Base-by-base conservation (phyloP, 257 asterid species). In the Solanum rostratum region DNA sequence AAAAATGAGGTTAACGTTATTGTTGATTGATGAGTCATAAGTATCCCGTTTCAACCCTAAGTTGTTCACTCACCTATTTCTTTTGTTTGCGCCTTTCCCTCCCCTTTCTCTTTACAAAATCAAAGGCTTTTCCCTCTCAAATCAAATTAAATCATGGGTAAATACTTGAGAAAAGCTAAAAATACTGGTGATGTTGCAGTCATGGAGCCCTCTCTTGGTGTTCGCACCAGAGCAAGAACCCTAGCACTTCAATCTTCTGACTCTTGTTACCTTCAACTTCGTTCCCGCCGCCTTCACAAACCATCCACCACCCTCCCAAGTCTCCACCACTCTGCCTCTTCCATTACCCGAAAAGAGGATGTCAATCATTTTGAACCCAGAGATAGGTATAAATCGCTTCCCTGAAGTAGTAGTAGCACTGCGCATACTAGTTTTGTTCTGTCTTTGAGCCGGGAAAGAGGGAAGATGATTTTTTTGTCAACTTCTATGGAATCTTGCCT, bases 221-320 rank as follows among this genome's bases (percentile, higher is more conserved):
- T 92, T 3, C 95, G 93, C 18, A 93, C 97, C 10, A 93, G 95
- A 69, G 92, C 97, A 73, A 92, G 91, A 90, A 91, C 95, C 91
- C 92, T 95, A 85, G 93, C 97, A 3, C 92, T 95, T 15, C 97
- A 89, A 39, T 68, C 89, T 55, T 66, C 87, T 22, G 81, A 89
- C 43, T 59, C 86, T n/a, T 84, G 88, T 57, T 92, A 90, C 89
- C 93, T 94, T 18, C 86, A 94, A 84, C 96, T 94, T 81, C 94
- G 98, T 27, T 90, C 96, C 2, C 92, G 94, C 41, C 91, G 93
- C 27, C 94, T 92, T 57, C 85, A 87, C 81, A 88, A 88, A 54
- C 84, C 89, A 19, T 39, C 76, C 11, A n/a, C 79, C 29, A 43
- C 71, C 27, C 39, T 63, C 29, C n/a, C 43, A 9, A 33, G 63